Evolutionary conservation across 345 rosid species (phyloP).

Genomic region (Psidium friedrichsthalianum): DNA sequence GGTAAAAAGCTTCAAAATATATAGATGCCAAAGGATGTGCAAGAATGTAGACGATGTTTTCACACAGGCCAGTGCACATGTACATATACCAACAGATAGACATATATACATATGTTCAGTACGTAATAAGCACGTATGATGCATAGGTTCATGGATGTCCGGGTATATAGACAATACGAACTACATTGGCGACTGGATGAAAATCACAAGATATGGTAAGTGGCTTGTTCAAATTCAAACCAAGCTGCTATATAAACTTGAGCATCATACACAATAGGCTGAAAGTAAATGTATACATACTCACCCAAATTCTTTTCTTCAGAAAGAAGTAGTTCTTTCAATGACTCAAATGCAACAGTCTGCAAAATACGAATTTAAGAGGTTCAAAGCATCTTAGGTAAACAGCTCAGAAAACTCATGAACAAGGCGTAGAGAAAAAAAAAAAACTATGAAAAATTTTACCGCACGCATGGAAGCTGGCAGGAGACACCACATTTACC

Average conservation of each 20-base stretch:
- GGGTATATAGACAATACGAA: background rate
- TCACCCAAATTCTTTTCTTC: conserved; percentile 36
- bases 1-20: background rate
- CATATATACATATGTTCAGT: background rate
- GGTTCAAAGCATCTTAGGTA: background rate
- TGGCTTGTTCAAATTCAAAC: background rate
- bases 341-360: conserved; percentile 67
- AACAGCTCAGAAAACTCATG: background rate
- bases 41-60: background rate
- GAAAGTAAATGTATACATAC: background rate
- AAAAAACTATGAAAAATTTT: background rate
- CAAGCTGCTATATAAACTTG: background rate
- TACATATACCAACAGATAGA: background rate
- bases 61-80: background rate
- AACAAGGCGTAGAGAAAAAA: background rate
- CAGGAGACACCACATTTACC: background rate
- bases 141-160: background rate
- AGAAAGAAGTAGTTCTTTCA: conserved; percentile 45
- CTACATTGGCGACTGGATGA: background rate
- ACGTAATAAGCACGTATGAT: background rate
- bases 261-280: background rate
- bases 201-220: background rate
- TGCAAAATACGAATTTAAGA: conserved; percentile 13
- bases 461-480: background rate
- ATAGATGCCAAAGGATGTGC: background rate